A percentile compares a stretch with the other conserved stretches of the same genome.
Evolutionary conservation across 805 yeast genomes (phyloP).

Genomic region (Saturnispora besseyi): DNA sequence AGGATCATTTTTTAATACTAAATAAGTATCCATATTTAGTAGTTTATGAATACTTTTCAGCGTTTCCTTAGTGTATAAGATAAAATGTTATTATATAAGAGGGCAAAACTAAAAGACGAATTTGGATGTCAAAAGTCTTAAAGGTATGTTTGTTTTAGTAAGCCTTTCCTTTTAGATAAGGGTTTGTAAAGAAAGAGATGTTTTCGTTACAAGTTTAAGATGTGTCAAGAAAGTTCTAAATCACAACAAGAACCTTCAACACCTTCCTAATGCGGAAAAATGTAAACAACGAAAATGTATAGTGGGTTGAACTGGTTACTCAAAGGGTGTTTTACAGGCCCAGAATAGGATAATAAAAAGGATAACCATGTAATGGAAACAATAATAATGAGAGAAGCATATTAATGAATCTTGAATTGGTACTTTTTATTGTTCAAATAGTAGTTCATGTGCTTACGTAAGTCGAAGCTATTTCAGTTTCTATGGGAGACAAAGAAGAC

Average conservation of each 20-base stretch:
- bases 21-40: constrained; percentile 10
- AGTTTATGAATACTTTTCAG: constrained; percentile 1
- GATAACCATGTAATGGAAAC: no score
- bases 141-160: no score
- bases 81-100: background rate
- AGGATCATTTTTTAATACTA: constrained; percentile 10
- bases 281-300: background rate
- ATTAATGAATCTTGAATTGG: background rate
- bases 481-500: background rate
- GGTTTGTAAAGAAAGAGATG: background rate
- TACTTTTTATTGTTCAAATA: background rate
- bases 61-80: background rate
- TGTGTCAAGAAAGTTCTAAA: background rate
- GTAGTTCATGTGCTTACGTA: background rate
- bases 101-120: background rate
- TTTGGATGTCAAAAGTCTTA: no score
- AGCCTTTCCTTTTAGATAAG: no score
- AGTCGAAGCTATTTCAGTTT: background rate
- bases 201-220: background rate
- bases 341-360: no score
- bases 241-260: background rate
- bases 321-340: background rate
- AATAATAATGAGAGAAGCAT: no score
- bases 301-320: background rate
- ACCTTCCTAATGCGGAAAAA: constrained; percentile 2